Evolutionary conservation across 495 filamentous ascomycete species (phyloP), one percentile per base, ranked within the genome.

Genomic region (Neurospora sp.): DNA sequence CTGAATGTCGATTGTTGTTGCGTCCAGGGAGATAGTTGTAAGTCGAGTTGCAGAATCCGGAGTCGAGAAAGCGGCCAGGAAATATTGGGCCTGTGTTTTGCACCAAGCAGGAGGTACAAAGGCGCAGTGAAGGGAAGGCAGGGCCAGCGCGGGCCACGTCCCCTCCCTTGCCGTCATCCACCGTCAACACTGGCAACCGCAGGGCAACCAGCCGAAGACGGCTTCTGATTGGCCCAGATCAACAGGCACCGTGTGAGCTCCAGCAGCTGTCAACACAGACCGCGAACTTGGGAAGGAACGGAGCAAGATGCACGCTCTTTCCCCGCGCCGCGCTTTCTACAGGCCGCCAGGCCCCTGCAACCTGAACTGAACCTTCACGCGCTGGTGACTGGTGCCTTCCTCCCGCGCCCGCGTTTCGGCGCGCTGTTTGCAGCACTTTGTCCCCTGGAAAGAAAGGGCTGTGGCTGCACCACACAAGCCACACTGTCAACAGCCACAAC

Each of bases 121-220:
- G 69, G 27, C 79, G 80, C 78, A 79, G 40, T 76, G 53, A 71
- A 75, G 73, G 73, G 74, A 76, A 76, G 73, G 71, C 37, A 68
- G 38, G 69, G 53, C 35, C 59, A 39, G 48, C 69, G 10, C 59
- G 17, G 68, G 71, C 71, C 76, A 73, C 76, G 69, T 73, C 77
- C 73, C 70, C 77, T 76, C 76, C 75, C 74, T 72, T 68, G 68
- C 73, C 17, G 35, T 53, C 74, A 73, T 71, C 76, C 76, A 77
- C 77, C 31, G 71, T 82, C 82, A 86, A 86, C 84, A 86, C 73
- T 73, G 75, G 81, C 82, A 84, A 86, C 84, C 71, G 78, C 82
- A 75, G 79, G 76, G 84, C 84, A 86, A 86, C 83, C 77, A 70
- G 10, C 10, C 4, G 10, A 27, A 59, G 4, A 8, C 48, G 20